Conservation (phyloP, 1,139 yeast genomes). For the Eremothecium sinecaudum region DNA sequence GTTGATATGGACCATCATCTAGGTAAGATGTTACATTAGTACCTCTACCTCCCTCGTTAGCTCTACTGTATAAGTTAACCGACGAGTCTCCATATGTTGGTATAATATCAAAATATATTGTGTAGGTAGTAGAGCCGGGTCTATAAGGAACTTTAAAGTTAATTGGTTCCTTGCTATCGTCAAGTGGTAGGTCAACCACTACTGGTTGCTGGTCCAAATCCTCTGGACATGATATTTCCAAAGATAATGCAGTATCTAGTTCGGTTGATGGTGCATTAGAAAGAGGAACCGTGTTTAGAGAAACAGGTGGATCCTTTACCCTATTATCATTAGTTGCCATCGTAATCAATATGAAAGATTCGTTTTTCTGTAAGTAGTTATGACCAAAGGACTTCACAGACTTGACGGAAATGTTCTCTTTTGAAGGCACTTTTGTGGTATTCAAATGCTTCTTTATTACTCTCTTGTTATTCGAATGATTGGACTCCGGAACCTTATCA, state of each 20-base stretch:
- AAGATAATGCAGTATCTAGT: constrained; percentile 77
- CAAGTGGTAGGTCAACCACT: constrained; percentile 72
- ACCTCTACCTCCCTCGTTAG: not conserved
- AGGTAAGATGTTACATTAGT: not conserved
- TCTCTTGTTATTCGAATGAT: constrained; percentile 9
- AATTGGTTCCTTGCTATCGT: constrained; percentile 79
- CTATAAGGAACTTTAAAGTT: constrained; percentile 54
- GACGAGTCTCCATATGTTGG: constrained; percentile 68
- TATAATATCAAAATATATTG: constrained; percentile 72
- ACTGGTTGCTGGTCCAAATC: constrained; percentile 52
- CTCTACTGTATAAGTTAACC: not conserved
- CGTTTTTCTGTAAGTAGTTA: constrained; percentile 53
- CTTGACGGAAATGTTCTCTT: constrained; percentile 15
- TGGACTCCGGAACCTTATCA: constrained; percentile 36
- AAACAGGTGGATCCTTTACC: constrained; percentile 50
- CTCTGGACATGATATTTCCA: constrained; percentile 55
- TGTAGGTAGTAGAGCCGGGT: constrained; percentile 47
- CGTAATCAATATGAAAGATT: constrained; percentile 64
- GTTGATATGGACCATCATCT: not conserved
- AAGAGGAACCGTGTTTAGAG: constrained; percentile 63
- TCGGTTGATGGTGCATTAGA: constrained; percentile 72
- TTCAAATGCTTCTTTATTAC: constrained; percentile 12
- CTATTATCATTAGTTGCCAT: constrained; percentile 81
- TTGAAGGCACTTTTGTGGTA: constrained; percentile 8
- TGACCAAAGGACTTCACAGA: constrained; percentile 85